Evolutionary conservation across 768 basidiomycete species (phyloP), one percentile per base, ranked within the genome.

Genomic region (Paxillus ammoniavirescens): DNA sequence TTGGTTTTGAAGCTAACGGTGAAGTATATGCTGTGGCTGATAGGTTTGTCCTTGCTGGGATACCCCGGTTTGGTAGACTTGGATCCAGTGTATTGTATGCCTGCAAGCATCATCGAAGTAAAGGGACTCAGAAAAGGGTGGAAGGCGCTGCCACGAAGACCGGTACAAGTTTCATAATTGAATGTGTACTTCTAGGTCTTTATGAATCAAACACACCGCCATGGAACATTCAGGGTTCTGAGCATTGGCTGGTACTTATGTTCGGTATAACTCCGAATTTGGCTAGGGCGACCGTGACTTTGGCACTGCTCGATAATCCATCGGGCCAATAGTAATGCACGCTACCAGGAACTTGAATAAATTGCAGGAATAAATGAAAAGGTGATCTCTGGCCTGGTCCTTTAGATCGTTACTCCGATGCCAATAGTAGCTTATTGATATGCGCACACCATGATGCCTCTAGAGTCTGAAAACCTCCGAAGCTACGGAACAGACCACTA

Each of bases 31-130:
- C 9, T 17, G 30, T 18, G n/a, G 44, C 33, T 49, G 2, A 33
- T 56, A 88, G 94, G 93, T 1, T 78, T 99, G 28, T 94, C 93
- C 0, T 74, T 98, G 14, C 76, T 98, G 12, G 92, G 93, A 15
- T 95, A 93, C 63, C 89, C 91, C 0, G 87, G 84, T 2, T 71
- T 99, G 18, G 77, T 83, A 14, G 91, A 93, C 59, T 72, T 98
- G 40, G 97, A 98, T 66, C 96, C 96, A 0, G 87, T 97, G 18
- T 97, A 94, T 64, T 98, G 96, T 73, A 93, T 98, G 93, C 96
- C 93, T 8, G 87, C 87, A 1, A 67, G 66, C 10, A 61, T 93
- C 8, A 91, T 93, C 41, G 83, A 89, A 65, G 69, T 68, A 35
- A 80, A 70, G 69, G 93, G 91, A 3, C 74, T 96, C 52, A 74